These are phyloP conservation scores for Lodderomyces metapsilosis DNA, from an alignment of 1,139 yeast genomes.

Conservation along the genomic window DNA sequence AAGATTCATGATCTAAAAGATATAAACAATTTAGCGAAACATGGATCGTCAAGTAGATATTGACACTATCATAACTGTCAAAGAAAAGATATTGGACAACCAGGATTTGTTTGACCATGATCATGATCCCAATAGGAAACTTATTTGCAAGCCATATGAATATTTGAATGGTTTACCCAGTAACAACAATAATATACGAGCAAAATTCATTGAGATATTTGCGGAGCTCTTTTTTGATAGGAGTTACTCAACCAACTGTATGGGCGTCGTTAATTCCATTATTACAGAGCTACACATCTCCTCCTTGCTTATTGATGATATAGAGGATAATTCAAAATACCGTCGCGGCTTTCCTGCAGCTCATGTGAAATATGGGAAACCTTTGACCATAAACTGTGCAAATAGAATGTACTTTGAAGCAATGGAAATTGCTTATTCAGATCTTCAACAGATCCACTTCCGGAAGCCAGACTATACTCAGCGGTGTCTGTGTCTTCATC, in stretches of 20 bases:
- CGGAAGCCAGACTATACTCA: slow-evolving; percentile 9
- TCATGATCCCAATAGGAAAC: not conserved
- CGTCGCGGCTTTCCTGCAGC: slow-evolving; percentile 81
- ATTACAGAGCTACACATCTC: slow-evolving; percentile 31
- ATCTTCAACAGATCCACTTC: slow-evolving; percentile 15
- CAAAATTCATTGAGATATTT: slow-evolving; percentile 29
- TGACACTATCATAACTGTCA: not conserved
- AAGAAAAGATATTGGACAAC: not conserved
- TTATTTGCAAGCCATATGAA: slow-evolving; percentile 21
- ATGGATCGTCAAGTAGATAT: not conserved
- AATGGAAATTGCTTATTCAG: slow-evolving; percentile 49
- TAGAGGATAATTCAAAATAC: slow-evolving; percentile 70
- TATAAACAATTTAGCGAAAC: no score
- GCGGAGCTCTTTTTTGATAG: slow-evolving; percentile 25
- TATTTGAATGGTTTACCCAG: slow-evolving; percentile 32
- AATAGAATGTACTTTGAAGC: slow-evolving; percentile 81
- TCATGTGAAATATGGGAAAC: slow-evolving; percentile 71
- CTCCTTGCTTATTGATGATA: slow-evolving; percentile 64
- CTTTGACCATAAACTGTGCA: slow-evolving; percentile 79
- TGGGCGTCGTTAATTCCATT: slow-evolving; percentile 20
- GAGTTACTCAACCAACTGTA: slow-evolving; percentile 16
- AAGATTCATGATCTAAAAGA: not conserved
- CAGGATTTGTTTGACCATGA: not conserved
- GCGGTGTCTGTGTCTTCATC: slow-evolving; percentile 36
- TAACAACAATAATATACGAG: slow-evolving; percentile 32